Evolutionary conservation across 371 early-diverging fungal species (phyloP), one percentile per base, ranked within the genome.

Genomic region (Apophysomyces elegans): DNA sequence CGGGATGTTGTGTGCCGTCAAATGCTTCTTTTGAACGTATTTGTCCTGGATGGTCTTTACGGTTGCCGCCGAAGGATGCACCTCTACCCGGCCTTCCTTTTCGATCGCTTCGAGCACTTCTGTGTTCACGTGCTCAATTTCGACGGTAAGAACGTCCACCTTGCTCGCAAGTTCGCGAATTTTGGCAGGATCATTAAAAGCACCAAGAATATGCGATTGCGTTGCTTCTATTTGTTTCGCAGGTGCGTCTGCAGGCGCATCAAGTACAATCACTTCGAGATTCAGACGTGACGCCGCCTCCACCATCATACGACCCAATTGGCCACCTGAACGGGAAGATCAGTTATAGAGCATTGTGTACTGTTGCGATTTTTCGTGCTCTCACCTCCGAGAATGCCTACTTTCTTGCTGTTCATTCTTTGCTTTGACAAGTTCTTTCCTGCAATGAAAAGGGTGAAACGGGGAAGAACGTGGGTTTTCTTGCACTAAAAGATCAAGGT

Each of bases 71-170:
- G 90, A 83, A 46, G 99, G 99, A 58, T 93, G 91, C 9, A 84
- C 74, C 41, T 78, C 78, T 21, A 79, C 68, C 9, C 70, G 75
- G 21, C 74, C 76, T 58, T 83, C 82, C 8, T 65, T 73, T 62
- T 88, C 92, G 36, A 93, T 74, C 32, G 73, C 83, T 8, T 84
- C 88, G 8, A 97, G 87, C 21, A 92, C 90, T 7, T 84, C 79
- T 45, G 90, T 84, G 78, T 97, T 87, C 38, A 98, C 95, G 70
- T 98, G 99, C 80, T 98, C 99, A 63, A 98, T 97, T 80, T 98
- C 98, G 14, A 95, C 91, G 0, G 99, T 98, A 50, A 97, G 78
- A 18, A 97, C 88, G 68, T 95, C 90, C 38, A 89, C 91, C 21
- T 84, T 69, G 16, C 71, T 62, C 26, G 95, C 93, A 4, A 98